phyloP scores from a whole-genome alignment of 192 early-diverging fungal species.

The Coemansia sp. region DNA sequence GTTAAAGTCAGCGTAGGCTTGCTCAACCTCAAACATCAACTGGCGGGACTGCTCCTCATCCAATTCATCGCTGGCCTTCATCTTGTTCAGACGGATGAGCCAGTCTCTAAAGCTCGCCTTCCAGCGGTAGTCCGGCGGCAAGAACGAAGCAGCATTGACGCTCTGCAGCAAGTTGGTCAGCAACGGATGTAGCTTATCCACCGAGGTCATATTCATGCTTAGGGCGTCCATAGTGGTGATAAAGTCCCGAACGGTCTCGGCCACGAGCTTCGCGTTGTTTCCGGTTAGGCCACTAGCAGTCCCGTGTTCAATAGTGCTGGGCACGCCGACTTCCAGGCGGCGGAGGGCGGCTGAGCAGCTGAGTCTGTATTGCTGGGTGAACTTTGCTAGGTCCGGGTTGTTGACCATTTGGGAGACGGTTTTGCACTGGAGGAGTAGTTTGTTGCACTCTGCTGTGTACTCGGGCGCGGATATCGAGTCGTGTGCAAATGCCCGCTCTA shows the following conservation, averaged over 20 bases:
- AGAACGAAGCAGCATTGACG: conserved; percentile 73
- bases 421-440: conserved; percentile 90
- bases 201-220: conserved; percentile 76
- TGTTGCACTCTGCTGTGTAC: conserved; percentile 87
- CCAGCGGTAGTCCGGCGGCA: conserved; percentile 79
- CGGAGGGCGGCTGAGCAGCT: conserved; percentile 83
- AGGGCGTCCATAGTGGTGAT: conserved; percentile 92
- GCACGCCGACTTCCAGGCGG: conserved; percentile 91
- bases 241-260: conserved; percentile 77
- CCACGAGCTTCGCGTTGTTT: conserved; percentile 75
- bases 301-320: conserved; percentile 91
- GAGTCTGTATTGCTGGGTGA: conserved; percentile 53
- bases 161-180: conserved; percentile 83
- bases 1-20: conserved; percentile 66
- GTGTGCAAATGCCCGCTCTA: conserved; percentile 90
- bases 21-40: conserved; percentile 88
- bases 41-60: conserved; percentile 84
- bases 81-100: conserved; percentile 83
- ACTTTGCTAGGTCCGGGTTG: conserved; percentile 57
- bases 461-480: conserved; percentile 81
- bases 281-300: conserved; percentile 39
- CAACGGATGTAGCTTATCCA: conserved; percentile 88
- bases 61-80: conserved; percentile 91
- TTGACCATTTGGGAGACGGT: conserved; percentile 58
- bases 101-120: conserved; percentile 83